Evolutionary conservation across 305 asterid species (phyloP).

Genomic region (Fraxinus sp.): DNA sequence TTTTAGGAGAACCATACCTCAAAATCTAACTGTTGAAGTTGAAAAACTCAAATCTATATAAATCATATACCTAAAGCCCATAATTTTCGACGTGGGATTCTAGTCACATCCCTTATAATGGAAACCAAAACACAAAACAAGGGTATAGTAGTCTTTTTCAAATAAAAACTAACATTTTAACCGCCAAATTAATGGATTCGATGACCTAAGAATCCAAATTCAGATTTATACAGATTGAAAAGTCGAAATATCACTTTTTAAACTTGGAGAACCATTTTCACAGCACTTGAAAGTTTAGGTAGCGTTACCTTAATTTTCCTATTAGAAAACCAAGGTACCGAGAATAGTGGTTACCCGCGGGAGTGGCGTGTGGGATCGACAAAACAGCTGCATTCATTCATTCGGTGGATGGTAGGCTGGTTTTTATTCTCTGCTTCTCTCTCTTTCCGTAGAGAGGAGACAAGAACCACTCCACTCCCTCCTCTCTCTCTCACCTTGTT

Average conservation of each 20-base stretch:
- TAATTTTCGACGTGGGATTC: no score
- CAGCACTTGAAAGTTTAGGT: neutral
- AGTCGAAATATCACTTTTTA: neutral
- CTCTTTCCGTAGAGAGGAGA: slow-evolving; percentile 48
- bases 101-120: no score
- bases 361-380: neutral
- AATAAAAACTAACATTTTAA: neutral
- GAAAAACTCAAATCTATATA: no score
- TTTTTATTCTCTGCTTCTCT: slow-evolving; percentile 29
- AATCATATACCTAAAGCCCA: no score
- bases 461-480: slow-evolving; percentile 24
- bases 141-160: neutral
- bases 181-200: neutral
- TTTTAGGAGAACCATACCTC: no score
- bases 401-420: slow-evolving; percentile 34
- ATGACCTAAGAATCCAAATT: neutral
- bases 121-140: neutral
- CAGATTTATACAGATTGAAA: neutral
- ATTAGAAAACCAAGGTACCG: neutral
- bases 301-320: neutral
- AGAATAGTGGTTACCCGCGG: neutral
- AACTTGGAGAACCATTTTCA: neutral
- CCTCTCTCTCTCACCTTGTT: neutral
- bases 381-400: neutral
- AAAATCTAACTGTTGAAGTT: no score